phyloP scores from a whole-genome alignment of 345 rosid genomes.

The Salix caprea region DNA sequence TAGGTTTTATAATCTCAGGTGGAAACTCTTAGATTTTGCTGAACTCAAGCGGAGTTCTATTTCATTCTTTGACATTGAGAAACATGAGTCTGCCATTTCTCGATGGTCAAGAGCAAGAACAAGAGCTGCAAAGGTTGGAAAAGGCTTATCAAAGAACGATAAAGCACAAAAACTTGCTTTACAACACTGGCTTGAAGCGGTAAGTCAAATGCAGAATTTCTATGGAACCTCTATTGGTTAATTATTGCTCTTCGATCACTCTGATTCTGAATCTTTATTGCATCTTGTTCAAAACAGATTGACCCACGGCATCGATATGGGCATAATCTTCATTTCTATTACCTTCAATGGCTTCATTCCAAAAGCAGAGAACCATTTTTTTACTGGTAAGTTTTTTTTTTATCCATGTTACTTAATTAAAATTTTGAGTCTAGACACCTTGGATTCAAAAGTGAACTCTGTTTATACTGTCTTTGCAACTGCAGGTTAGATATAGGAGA shows the following conservation, averaged over 20 bases:
- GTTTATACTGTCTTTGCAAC: conserved; percentile 1
- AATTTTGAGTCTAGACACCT: conserved; percentile 13
- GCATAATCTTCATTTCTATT: conserved; percentile 82
- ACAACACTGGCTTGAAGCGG: conserved; percentile 99
- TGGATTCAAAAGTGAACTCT: conserved; percentile 13
- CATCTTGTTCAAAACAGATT: conserved; percentile 42
- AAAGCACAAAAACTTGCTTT: conserved; percentile 76
- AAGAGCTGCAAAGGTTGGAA: conserved; percentile 93
- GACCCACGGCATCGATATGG: conserved; percentile 97
- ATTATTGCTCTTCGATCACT: not conserved
- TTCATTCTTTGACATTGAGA: conserved; percentile 83
- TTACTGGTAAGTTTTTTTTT: conserved; percentile 65
- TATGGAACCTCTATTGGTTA: not conserved
- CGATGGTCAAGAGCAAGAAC: conserved; percentile 98
- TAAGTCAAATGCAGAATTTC: conserved; percentile 31
- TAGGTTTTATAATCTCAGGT: conserved; percentile 40
- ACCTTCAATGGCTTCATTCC: conserved; percentile 67
- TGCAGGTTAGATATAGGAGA: conserved; percentile 96
- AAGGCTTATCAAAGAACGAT: conserved; percentile 86
- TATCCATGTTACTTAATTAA: not conserved
- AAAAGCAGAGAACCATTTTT: conserved; percentile 95
- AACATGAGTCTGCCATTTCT: conserved; percentile 87
- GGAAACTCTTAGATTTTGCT: conserved; percentile 86
- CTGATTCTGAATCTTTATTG: conserved; percentile 12
- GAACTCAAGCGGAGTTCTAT: conserved; percentile 83